Evolutionary conservation across 2,329 filamentous ascomycete species (phyloP), one percentile per base, ranked within the genome.

Genomic region (Penicillium sp.): DNA sequence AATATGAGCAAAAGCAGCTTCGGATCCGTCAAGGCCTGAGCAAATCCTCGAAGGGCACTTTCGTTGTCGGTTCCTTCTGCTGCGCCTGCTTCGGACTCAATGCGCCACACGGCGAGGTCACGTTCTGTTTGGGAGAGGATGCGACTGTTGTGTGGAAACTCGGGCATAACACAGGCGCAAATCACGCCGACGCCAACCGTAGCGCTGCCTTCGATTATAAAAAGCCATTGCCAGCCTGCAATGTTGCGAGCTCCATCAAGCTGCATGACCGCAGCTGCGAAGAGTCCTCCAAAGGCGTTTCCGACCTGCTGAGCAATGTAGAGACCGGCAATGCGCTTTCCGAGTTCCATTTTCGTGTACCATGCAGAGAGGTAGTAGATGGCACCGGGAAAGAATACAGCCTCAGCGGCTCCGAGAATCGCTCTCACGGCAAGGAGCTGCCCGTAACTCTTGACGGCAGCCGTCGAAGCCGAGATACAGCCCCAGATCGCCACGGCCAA

Each of bases 341-440:
- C 71, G 1, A 69, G 58, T 31, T 69, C 67, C 2, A 14, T 71
- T 10, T 74, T 68, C 6, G 73, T 79, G 52, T 80, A 80, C 65
- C 76, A 80, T 1, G 71, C 61, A 0, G 72, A 75, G 0, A 79
- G 62, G 27, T 70, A 76, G 54, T 73, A 78, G 1, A 79, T 65
- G 0, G 72, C 74, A 0, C 77, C 79, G 0, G 78, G 78, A 64
- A 84, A 84, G 68, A 83, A 84, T 1, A 85, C 85, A 0, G 87
- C 86, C 69, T 88, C 85, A 49, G 87, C 74, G 58, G 86, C 85
- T 3, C 85, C 85, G 0, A 88, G 72, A 64, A 86, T 81, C 69
- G 87, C 87, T 5, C 85, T 82, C 33, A 76, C 76, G 10, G 76
- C 69, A 2, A 87, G 78, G 74, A 87, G 79, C 60, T 81, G 81